Base-by-base conservation (phyloP, 1,284 basidiomycete species). In the Ceraceosorus guamensis region DNA sequence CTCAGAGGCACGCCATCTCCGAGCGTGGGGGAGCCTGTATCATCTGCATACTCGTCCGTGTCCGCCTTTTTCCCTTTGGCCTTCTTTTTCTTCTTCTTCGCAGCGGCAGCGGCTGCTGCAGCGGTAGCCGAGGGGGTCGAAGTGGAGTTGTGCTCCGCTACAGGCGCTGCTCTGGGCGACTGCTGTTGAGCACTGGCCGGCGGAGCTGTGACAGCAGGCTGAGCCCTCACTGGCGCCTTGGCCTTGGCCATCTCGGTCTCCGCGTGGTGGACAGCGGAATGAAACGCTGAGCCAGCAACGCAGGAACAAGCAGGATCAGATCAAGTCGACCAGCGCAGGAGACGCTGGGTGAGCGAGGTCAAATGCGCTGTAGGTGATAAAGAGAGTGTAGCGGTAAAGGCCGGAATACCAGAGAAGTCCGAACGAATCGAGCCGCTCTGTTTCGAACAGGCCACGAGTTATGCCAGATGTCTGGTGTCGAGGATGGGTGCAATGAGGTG, bases 71-170 rank as follows among this genome's bases (percentile, higher is more conserved):
- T 71, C 34, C 58, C 60, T 53, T 71, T 71, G 52, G 62, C 65
- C 65, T 71, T 71, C 35, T 67, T 71, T 59, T 70, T 70, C 62
- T 70, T 68, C 63, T 68, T 71, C 56, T 70, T 68, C 35, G 65
- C 66, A 8, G 66, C 60, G 14, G 63, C 62, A 35, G 59, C 59
- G 4, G 56, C 55, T 13, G 56, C 50, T 13, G 46, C 48, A 14
- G 48, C 56, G 46, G 56, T 52, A 8, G 49, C 53, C 34, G 11
- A 35, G 50, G 45, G 18, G 16, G 45, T 8, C 14, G 45, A 30
- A n/a, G 45, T 2, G 2, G 11, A 7, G 18, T 24, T n/a, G 11
- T n/a, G 45, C 45, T n/a, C 16, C 45, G 11, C 3, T 2, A 30
- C 2, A n/a, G 45, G 30, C 10, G 45, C 14, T 10, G 6, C 16